These are phyloP conservation scores for Epichloe elymi DNA, from an alignment of 2,329 filamentous ascomycete genomes.

Conservation along the genomic window DNA sequence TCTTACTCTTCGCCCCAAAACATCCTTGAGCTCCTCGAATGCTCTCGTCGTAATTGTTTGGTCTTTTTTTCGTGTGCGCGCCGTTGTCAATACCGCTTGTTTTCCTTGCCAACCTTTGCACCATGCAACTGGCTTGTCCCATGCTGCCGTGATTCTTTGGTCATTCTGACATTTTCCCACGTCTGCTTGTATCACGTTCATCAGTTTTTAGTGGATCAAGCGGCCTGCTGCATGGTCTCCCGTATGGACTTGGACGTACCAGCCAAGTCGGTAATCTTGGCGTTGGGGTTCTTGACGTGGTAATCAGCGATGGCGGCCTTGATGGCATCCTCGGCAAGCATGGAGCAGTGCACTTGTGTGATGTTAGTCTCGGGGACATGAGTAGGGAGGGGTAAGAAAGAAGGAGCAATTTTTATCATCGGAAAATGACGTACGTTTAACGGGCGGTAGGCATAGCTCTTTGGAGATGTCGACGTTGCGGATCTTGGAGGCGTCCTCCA, in stretches of 20 bases:
- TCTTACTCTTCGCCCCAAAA: too few species aligned
- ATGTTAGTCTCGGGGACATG: not conserved
- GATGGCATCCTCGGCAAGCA: constrained; percentile 85
- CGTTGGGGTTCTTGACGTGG: constrained; percentile 56
- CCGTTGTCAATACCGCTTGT: not conserved
- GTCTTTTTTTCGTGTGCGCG: too few species aligned
- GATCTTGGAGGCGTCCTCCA: constrained; percentile 85
- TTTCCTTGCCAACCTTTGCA: not conserved
- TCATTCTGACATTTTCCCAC: not conserved
- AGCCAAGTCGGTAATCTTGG: constrained; percentile 57
- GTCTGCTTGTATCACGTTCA: not conserved
- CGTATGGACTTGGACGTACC: constrained; percentile 42
- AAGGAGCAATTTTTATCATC: not conserved
- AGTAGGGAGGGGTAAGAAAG: constrained; percentile 13
- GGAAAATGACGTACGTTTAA: constrained; percentile 54
- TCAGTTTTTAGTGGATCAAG: constrained; percentile 1
- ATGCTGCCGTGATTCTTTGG: not conserved
- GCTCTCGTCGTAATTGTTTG: too few species aligned
- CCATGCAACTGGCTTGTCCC: not conserved
- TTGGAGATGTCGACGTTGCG: constrained; percentile 98
- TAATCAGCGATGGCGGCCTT: constrained; percentile 84
- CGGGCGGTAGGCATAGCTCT: constrained; percentile 79
- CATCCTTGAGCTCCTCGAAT: too few species aligned
- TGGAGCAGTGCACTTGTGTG: constrained; percentile 69
- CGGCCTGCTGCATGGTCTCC: constrained; percentile 8